Evolutionary conservation across 1,284 basidiomycete species (phyloP).

Genomic region (Megacollybia platyphylla): DNA sequence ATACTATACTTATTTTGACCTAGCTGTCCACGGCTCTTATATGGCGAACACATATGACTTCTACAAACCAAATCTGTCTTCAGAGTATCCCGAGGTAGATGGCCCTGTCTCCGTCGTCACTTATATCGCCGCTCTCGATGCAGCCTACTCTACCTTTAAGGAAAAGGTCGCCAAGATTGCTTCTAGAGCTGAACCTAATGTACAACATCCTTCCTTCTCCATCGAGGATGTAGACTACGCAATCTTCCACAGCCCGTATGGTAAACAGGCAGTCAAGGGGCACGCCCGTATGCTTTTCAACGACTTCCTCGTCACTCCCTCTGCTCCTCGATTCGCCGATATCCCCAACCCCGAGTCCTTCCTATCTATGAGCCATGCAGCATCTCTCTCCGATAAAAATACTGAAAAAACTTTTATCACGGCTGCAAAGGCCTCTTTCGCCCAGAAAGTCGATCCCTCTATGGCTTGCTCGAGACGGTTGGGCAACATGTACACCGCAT

Average conservation of each 20-base stretch:
- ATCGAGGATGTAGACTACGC: constrained; percentile 81
- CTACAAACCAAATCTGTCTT: constrained; percentile 90
- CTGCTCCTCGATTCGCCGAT: constrained; percentile 61
- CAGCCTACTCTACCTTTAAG: constrained; percentile 80
- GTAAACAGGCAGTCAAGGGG: constrained; percentile 97
- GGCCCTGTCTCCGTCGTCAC: constrained; percentile 94
- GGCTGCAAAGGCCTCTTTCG: constrained; percentile 52
- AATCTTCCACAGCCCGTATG: constrained; percentile 92
- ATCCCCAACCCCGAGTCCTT: constrained; percentile 61
- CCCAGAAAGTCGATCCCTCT: constrained; percentile 45
- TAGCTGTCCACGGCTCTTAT: constrained; percentile 92
- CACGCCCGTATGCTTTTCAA: constrained; percentile 89
- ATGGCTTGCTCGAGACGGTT: constrained; percentile 64
- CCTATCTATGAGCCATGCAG: constrained; percentile 53
- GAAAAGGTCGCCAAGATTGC: constrained; percentile 65
- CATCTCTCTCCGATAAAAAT: constrained; percentile 83
- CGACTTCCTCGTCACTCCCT: constrained; percentile 81
- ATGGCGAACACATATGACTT: constrained; percentile 99
- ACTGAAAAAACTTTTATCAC: constrained; percentile 90
- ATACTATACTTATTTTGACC: constrained; percentile 3
- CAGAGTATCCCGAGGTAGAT: constrained; percentile 95
- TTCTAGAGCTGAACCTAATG: constrained; percentile 35
- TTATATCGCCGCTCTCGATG: constrained; percentile 91
- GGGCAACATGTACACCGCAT: constrained; percentile 89
- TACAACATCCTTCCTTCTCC: constrained; percentile 38